These are phyloP conservation scores for Haplosporangium gracile DNA, from an alignment of 192 early-diverging fungal genomes.

Conservation along the genomic window DNA sequence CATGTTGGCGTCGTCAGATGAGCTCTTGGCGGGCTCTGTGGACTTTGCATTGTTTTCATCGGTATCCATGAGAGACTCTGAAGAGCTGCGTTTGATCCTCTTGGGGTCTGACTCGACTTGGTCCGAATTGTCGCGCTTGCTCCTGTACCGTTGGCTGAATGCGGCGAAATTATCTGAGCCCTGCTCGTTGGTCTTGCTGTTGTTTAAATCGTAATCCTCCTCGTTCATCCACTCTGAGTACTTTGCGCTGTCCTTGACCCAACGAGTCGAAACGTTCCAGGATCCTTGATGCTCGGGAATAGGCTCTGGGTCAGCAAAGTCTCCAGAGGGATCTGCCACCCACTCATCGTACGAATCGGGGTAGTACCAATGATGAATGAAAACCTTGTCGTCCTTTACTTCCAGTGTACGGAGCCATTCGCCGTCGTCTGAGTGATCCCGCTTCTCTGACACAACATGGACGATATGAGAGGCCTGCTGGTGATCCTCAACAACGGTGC, in stretches of 20 bases:
- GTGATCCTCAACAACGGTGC: constrained; percentile 26
- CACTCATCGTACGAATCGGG: constrained; percentile 86
- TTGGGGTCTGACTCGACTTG: constrained; percentile 28
- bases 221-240: constrained; percentile 89
- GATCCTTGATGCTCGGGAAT: constrained; percentile 72
- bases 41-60: constrained; percentile 14
- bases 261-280: constrained; percentile 76
- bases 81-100: constrained; percentile 48
- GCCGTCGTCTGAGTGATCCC: constrained; percentile 51
- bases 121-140: constrained; percentile 47
- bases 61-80: constrained; percentile 43
- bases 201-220: constrained; percentile 79
- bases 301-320: constrained; percentile 68
- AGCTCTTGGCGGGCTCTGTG: not conserved
- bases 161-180: not conserved
- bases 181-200: not conserved
- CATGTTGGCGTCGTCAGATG: constrained; percentile 32
- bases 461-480: constrained; percentile 63
- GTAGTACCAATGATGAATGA: constrained; percentile 83
- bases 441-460: constrained; percentile 38
- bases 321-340: constrained; percentile 68
- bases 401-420: constrained; percentile 72
- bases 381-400: constrained; percentile 67
- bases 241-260: constrained; percentile 79
- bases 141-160: constrained; percentile 34